Evolutionary conservation across 352 stramenopile species (phyloP), one percentile per base, ranked within the genome.

Genomic region (Phytophthora niederhauseri): DNA sequence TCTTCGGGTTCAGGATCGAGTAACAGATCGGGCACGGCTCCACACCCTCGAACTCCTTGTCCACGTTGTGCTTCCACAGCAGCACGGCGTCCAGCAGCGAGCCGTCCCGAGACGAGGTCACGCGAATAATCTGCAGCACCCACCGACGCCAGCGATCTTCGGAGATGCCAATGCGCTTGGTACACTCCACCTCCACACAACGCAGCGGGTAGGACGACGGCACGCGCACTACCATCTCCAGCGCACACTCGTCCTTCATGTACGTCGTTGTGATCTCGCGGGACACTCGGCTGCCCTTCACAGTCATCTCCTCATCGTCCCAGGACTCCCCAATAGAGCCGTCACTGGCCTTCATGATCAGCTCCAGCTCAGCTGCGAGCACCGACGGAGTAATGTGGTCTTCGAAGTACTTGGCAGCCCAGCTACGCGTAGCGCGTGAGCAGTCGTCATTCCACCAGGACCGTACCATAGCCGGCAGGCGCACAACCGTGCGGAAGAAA

Each of bases 1-100:
- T 96, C 77, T 95, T 95, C 7, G 91, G 88, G 67, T 98, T 96
- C 50, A 98, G 65, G 73, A 97, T 97, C 57, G 86, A 96, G 77
- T 97, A 98, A 62, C 92, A 98, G 69, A 98, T 98, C 57, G 92
- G 91, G 61, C 92, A 98, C 15, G 92, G 92, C 73, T 97, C 92
- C 30, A 98, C 89, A 38, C 92, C 92, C 49, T 97, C 90, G 58
- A 98, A 97, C 71, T 97, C 92, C 76, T 97, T 88, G 81, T 98
- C 92, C 30, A 98, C 83, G 52, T 98, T 98, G 54, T 90, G 72
- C 70, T 98, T 98, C 93, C 93, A 98, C 34, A 98, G 80, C 61
- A 97, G 65, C 55, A 98, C 89, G 4, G 93, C 94, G 66, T 97
- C 93, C 43, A 97, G 77, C 48, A 98, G 75, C 57, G 92, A 97